Evolutionary conservation across 805 yeast genomes (phyloP).

Genomic region (Zygotorulaspora danielsina): DNA sequence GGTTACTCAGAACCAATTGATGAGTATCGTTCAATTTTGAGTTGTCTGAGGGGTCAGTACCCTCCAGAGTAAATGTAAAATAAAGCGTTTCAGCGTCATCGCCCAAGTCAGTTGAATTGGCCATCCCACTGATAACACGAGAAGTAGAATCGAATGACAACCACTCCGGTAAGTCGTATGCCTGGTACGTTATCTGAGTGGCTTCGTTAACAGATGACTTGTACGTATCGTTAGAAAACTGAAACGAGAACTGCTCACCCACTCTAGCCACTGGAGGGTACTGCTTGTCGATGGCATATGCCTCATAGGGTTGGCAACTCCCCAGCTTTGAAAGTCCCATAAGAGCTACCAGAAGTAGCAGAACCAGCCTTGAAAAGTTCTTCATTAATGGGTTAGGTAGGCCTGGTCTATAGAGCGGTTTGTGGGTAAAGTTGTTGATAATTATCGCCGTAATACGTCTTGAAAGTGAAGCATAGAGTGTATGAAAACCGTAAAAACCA

Average conservation of each 20-base stretch:
- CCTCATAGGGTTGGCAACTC: constrained; percentile 29
- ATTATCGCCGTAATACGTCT: background rate
- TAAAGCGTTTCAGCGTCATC: constrained; percentile 42
- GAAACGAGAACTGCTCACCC: constrained; percentile 55
- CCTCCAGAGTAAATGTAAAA: constrained; percentile 52
- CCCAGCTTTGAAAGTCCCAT: constrained; percentile 7
- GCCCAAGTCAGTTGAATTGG: constrained; percentile 33
- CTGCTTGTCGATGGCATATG: constrained; percentile 51
- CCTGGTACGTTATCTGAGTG: constrained; percentile 49
- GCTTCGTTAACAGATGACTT: constrained; percentile 41
- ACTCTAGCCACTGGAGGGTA: constrained; percentile 83
- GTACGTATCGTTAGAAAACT: constrained; percentile 68
- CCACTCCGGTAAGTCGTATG: constrained; percentile 69
- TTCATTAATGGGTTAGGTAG: constrained; percentile 6
- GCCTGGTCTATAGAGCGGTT: too few species aligned
- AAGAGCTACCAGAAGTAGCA: constrained; percentile 8
- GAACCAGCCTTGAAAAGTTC: constrained; percentile 8
- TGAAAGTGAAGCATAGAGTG: background rate
- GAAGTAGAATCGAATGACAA: constrained; percentile 59
- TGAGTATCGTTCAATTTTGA: constrained; percentile 46
- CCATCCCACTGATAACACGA: constrained; percentile 67
- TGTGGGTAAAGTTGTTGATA: too few species aligned
- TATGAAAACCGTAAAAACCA: background rate
- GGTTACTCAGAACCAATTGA: constrained; percentile 54
- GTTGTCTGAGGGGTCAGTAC: constrained; percentile 56